Evolutionary conservation across 495 filamentous ascomycete species (phyloP).

Genomic region (Chaetomium tenue): DNA sequence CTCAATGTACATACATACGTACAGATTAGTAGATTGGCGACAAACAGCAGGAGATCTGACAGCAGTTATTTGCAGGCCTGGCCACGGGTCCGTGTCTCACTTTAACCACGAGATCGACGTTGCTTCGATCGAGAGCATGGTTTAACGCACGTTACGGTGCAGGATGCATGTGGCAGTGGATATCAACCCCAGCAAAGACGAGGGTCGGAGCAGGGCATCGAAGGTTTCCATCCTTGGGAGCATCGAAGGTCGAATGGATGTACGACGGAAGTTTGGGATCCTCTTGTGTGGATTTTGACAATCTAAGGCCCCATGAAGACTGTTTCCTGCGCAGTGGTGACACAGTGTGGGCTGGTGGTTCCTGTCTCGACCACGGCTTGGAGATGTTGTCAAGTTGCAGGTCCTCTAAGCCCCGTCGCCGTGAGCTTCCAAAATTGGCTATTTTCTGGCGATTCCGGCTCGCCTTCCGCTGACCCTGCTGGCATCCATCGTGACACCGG

Average conservation of each 20-base stretch:
- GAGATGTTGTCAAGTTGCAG: neutral
- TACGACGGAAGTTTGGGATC: no score
- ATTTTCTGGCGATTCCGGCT: no score
- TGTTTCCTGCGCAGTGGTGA: conserved; percentile 1
- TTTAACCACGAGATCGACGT: neutral
- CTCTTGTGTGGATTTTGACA: neutral
- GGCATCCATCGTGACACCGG: no score
- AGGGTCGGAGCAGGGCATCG: neutral
- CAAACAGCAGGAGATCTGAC: neutral
- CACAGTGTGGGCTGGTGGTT: neutral
- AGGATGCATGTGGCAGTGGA: conserved; percentile 14
- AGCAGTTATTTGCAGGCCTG: neutral
- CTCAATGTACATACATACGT: neutral
- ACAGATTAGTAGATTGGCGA: neutral
- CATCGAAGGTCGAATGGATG: neutral
- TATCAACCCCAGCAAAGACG: neutral
- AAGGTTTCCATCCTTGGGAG: neutral
- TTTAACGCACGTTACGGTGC: neutral
- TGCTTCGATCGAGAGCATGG: neutral
- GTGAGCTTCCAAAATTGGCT: no score
- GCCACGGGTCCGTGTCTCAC: conserved; percentile 8
- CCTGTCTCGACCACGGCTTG: neutral
- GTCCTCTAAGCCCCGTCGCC: neutral
- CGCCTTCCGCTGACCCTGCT: no score
- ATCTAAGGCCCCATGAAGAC: neutral